phyloP scores from a whole-genome alignment of 2,329 filamentous ascomycete species.

The Trichophaea hybrida region DNA sequence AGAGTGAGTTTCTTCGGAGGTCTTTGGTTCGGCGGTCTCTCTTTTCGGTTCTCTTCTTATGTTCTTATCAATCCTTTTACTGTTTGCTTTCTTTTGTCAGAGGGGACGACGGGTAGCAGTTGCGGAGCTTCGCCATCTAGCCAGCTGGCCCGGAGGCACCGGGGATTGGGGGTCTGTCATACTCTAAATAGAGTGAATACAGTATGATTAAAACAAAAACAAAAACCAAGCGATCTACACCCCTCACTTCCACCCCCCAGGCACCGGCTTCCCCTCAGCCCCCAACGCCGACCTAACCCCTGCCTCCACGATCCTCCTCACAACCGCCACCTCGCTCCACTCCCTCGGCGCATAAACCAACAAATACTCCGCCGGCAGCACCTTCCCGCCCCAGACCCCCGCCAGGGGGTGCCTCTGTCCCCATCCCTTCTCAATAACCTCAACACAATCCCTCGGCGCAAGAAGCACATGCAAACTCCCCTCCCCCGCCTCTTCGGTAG shows the following conservation, averaged over 20 bases:
- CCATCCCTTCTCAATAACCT: slow-evolving; percentile 21
- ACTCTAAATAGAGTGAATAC: no score
- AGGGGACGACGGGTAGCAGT: no score
- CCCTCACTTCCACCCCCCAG: neutral
- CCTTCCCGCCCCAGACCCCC: neutral
- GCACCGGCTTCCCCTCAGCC: neutral
- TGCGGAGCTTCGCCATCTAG: no score
- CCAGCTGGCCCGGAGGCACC: no score
- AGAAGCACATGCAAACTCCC: slow-evolving; percentile 17
- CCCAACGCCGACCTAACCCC: slow-evolving; percentile 1
- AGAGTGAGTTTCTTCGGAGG: no score
- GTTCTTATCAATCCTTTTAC: no score
- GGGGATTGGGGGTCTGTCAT: no score
- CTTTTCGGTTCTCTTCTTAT: no score
- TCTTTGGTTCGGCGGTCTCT: no score
- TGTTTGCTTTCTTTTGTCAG: no score
- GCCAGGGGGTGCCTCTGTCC: slow-evolving; percentile 15
- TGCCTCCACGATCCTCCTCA: slow-evolving; percentile 12
- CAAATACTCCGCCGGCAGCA: slow-evolving; percentile 13
- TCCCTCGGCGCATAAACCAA: slow-evolving; percentile 23
- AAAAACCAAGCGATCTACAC: no score
- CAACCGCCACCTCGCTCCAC: slow-evolving; percentile 13
- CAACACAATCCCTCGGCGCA: slow-evolving; percentile 14
- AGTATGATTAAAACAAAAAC: no score
- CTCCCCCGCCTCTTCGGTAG: slow-evolving; percentile 2